These are phyloP conservation scores for Trichomonas tenax DNA, from an alignment of 208 protist species.

Conservation along the genomic window DNA sequence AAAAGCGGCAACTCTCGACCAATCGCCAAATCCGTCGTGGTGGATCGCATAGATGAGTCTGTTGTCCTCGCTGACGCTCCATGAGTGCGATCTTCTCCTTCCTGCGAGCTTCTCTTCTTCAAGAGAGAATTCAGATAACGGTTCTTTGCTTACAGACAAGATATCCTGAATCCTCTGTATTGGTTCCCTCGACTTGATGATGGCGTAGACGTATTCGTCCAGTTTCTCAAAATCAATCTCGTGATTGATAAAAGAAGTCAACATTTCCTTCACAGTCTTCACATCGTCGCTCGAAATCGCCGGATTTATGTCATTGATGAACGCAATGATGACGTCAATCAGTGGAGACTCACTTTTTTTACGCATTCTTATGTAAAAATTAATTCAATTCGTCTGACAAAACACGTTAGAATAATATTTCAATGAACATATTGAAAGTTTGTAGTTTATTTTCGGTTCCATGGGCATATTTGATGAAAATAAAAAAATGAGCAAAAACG, in stretches of 20 bases:
- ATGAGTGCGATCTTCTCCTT: not conserved
- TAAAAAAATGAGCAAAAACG: no score
- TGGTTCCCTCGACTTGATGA: not conserved
- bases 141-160: not conserved
- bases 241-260: not conserved
- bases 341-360: not conserved
- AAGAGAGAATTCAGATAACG: not conserved
- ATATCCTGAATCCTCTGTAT: not conserved
- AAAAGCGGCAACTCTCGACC: not conserved
- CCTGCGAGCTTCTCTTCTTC: not conserved
- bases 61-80: not conserved
- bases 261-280: not conserved
- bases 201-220: not conserved
- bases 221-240: not conserved
- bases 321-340: not conserved
- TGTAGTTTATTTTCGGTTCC: no score
- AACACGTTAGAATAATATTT: not conserved
- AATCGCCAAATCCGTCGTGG: not conserved
- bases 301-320: not conserved
- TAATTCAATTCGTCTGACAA: not conserved
- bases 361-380: not conserved
- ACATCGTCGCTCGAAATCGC: not conserved
- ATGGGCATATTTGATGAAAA: no score
- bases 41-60: not conserved
- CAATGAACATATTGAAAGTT: no score